These are phyloP conservation scores for Dalbergia oliveri DNA, from an alignment of 306 rosid genomes.

Conservation along the genomic window DNA sequence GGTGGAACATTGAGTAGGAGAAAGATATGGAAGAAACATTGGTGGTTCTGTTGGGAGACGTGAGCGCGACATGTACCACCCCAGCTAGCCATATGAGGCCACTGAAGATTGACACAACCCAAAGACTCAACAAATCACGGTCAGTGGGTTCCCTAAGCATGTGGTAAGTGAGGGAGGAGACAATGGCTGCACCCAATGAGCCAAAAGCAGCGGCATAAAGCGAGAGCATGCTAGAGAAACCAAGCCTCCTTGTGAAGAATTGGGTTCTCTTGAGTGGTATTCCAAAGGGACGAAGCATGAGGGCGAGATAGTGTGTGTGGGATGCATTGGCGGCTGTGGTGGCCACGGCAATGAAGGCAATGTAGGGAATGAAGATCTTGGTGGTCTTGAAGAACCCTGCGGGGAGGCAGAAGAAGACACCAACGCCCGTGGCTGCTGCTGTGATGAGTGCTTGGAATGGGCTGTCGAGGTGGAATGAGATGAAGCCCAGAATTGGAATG, in stretches of 20 bases:
- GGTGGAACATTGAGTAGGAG: constrained; percentile 39
- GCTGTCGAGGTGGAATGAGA: constrained; percentile 67
- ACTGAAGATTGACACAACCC: constrained; percentile 83
- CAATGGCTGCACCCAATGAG: constrained; percentile 57
- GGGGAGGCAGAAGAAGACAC: constrained; percentile 79
- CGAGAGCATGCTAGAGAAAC: constrained; percentile 59
- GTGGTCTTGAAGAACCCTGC: constrained; percentile 68
- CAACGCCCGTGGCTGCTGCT: constrained; percentile 58
- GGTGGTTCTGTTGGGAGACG: constrained; percentile 46
- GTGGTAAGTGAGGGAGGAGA: constrained; percentile 69
- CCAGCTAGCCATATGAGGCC: constrained; percentile 82
- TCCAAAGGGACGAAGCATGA: constrained; percentile 56
- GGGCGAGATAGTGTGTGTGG: constrained; percentile 78
- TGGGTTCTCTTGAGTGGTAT: constrained; percentile 41
- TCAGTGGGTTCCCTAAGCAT: constrained; percentile 65
- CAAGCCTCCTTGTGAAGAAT: constrained; percentile 41
- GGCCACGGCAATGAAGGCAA: constrained; percentile 60
- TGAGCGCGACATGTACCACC: constrained; percentile 56
- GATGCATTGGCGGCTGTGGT: constrained; percentile 57
- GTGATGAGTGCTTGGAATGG: constrained; percentile 56
- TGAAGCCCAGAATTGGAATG: constrained; percentile 61
- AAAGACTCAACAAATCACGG: constrained; percentile 55
- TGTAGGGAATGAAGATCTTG: constrained; percentile 71
- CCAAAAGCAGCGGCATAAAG: constrained; percentile 61
- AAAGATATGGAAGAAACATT: constrained; percentile 6